These are phyloP conservation scores for Acacia confusa DNA, from an alignment of 306 rosid species.

Conservation along the genomic window DNA sequence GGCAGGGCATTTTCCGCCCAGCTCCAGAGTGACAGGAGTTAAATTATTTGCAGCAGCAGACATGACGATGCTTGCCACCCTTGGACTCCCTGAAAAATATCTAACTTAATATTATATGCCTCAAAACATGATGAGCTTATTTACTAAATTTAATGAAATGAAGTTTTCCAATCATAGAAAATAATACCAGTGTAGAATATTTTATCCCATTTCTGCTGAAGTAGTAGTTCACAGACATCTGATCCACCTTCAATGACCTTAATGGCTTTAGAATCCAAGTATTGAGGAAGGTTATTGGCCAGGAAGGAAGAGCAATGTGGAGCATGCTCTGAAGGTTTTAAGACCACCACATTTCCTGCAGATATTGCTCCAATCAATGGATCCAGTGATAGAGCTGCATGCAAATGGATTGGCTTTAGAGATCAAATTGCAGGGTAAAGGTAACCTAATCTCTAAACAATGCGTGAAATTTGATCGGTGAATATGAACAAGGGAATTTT, in stretches of 20 bases:
- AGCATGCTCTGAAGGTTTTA: constrained; percentile 82
- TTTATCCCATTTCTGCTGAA: constrained; percentile 78
- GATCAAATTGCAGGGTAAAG: not conserved
- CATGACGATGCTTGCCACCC: constrained; percentile 63
- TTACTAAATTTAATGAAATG: not conserved
- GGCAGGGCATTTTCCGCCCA: constrained; percentile 96
- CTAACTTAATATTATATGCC: not conserved
- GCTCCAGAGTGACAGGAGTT: constrained; percentile 91
- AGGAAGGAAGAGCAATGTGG: constrained; percentile 72
- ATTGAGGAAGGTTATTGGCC: constrained; percentile 60
- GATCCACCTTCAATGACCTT: constrained; percentile 75
- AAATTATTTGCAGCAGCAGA: constrained; percentile 85
- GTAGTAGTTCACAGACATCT: constrained; percentile 49
- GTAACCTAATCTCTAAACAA: not conserved
- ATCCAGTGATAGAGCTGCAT: constrained; percentile 76
- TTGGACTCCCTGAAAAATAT: constrained; percentile 65
- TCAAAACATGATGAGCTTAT: not conserved
- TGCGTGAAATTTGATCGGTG: not conserved
- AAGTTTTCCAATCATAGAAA: not conserved
- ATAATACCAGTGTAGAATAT: constrained; percentile 92
- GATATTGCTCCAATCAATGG: constrained; percentile 92
- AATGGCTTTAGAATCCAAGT: constrained; percentile 69
- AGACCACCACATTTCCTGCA: constrained; percentile 73
- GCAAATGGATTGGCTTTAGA: not conserved
- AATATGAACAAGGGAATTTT: constrained; percentile 15